Evolutionary conservation across 164 flowering plant genomes (phyloP).

Genomic region (Magnolia kwangsiensis): DNA sequence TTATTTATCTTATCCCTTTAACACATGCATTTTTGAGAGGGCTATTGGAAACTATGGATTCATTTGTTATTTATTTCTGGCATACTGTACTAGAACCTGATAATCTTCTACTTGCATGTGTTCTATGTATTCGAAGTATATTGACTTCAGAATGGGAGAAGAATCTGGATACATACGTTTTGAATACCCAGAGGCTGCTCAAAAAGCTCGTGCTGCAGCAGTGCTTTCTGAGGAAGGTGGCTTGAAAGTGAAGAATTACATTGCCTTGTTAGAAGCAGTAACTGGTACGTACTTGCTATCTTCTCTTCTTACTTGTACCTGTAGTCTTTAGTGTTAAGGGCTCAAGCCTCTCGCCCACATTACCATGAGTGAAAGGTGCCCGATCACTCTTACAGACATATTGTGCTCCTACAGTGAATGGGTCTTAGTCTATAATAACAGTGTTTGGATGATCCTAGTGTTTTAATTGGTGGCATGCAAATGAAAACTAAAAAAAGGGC

Average conservation of each 20-base stretch:
- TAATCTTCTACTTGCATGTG: background rate
- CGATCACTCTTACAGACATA: too few relatives aligned
- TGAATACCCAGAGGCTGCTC: constrained; percentile 75
- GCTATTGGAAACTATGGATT: background rate
- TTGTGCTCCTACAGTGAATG: too few relatives aligned
- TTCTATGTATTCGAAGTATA: constrained; percentile 38
- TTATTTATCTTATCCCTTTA: background rate
- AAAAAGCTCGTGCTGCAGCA: constrained; percentile 92
- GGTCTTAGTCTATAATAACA: too few relatives aligned
- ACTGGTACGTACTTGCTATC: constrained; percentile 43
- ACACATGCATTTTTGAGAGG: background rate
- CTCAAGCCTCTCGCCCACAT: background rate
- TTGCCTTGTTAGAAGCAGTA: constrained; percentile 72
- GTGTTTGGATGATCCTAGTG: too few relatives aligned
- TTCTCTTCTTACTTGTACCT: background rate
- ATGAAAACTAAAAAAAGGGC: too few relatives aligned
- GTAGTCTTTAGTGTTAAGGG: background rate
- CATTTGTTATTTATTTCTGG: background rate
- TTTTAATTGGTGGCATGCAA: too few relatives aligned
- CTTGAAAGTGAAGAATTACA: constrained; percentile 60
- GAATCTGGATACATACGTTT: constrained; percentile 79
- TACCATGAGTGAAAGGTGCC: too few relatives aligned
- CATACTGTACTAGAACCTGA: constrained; percentile 1
- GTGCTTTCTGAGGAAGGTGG: constrained; percentile 76
- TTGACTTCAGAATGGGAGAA: constrained; percentile 77